Base-by-base conservation (phyloP, 768 basidiomycete genomes). In the Agrocybe praecox region DNA sequence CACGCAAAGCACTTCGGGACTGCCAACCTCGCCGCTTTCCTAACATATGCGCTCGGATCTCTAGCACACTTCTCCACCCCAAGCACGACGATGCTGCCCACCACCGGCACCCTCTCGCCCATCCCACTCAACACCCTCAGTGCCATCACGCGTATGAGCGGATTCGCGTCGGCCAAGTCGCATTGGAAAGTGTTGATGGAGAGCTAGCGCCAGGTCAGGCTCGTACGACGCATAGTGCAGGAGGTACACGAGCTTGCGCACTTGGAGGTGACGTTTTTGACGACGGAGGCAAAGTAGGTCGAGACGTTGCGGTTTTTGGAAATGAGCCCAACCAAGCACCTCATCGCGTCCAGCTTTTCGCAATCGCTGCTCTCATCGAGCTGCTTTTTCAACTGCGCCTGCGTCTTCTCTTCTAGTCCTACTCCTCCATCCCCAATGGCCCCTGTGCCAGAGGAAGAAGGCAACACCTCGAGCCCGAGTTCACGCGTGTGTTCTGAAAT, bases 151-250 rank as follows among this genome's bases (percentile, higher is more conserved):
- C 97, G 88, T 56, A 98, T 98, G 65, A 97, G 84, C 0, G 96
- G 96, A 59, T 90, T 97, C 29, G 87, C 78, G 66, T 98, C 97
- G 6, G 89, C 86, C 26, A 99, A 79, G 74, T 99, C 97, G 72
- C 93, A 93, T 72, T 99, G 97, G 69, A 98, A 98, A 1, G 96
- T 96, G 74, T 99, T 99, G 77, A 99, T 96, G 2, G 95, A 96
- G 29, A 99, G 81, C 48, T n/a, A 99, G 75, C 1, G 96, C 92
- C 47, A 98, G 87, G 71, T 98, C 97, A 14, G 97, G 96, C 65
- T 97, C 95, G 32, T 88, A 85, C 42, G 92, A 88, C 49, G 97
- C 94, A 72, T 97, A 96, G 57, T 94, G 89, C 45, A 98, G 78
- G 61, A 99, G 88, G 72, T 98, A 98, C 40, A 98, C 94, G 51